Percentiles rank a stretch among this genome's conserved stretches.
These are phyloP conservation scores for Thalassiosira livingstoniorum DNA, from an alignment of 352 stramenopile genomes.

Conservation along the genomic window DNA sequence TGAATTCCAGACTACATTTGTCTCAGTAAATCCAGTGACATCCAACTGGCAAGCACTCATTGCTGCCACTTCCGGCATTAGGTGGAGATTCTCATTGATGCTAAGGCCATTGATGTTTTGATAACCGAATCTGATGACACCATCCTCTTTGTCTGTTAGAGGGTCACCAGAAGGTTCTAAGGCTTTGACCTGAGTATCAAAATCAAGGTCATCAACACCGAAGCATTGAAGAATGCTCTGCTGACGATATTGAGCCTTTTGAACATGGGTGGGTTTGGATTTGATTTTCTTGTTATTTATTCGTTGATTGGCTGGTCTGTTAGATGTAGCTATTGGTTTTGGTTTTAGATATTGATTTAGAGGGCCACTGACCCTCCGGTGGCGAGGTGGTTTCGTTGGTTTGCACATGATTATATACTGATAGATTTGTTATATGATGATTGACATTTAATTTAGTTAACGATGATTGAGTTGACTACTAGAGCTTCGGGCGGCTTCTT, in stretches of 20 bases:
- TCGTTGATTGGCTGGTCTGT: no score
- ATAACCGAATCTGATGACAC: background rate
- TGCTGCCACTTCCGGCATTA: background rate
- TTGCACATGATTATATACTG: no score
- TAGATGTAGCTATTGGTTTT: no score
- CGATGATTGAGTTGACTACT: no score
- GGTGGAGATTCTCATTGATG: background rate
- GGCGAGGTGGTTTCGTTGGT: no score
- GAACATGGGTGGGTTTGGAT: no score
- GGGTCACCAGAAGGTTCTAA: background rate
- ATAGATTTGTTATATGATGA: no score
- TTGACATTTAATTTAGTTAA: no score
- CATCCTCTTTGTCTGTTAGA: background rate
- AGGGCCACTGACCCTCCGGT: no score
- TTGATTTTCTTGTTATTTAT: no score
- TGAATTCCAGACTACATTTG: background rate
- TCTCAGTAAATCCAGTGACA: background rate
- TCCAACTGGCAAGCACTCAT: background rate
- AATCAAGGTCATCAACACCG: background rate
- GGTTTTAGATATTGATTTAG: no score
- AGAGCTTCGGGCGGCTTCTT: no score
- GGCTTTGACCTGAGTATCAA: background rate
- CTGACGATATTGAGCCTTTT: background rate
- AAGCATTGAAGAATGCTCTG: background rate
- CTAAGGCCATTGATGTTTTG: conserved; percentile 1